Evolutionary conservation across 1,284 basidiomycete genomes (phyloP).

Genomic region (Retiboletus fuscus): DNA sequence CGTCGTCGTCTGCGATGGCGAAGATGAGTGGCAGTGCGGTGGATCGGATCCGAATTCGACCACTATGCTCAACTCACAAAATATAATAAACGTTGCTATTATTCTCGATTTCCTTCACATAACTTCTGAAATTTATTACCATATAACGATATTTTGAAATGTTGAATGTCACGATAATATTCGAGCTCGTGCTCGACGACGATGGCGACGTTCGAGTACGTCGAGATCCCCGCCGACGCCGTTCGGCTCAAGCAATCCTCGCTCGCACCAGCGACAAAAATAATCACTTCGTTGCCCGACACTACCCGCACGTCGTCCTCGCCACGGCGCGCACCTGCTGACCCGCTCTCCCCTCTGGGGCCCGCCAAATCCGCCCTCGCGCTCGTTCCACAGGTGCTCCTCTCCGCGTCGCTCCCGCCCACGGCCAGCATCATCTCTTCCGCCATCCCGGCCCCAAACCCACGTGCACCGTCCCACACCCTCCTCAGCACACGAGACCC

Average conservation of each 20-base stretch:
- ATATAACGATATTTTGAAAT: no score
- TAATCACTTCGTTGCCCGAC: slow-evolving; percentile 60
- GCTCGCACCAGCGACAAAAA: slow-evolving; percentile 57
- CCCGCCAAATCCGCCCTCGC: slow-evolving; percentile 41
- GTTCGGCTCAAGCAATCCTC: slow-evolving; percentile 53
- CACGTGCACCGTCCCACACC: slow-evolving; percentile 35
- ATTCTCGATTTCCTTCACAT: no score
- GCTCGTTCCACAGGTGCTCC: slow-evolving; percentile 46
- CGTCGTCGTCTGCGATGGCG: no score
- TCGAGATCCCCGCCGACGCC: slow-evolving; percentile 62
- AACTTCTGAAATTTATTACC: no score
- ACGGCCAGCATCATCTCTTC: slow-evolving; percentile 29
- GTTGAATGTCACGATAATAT: no score
- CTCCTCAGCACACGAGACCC: slow-evolving; percentile 68
- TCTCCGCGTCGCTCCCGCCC: slow-evolving; percentile 33
- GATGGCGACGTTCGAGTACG: slow-evolving; percentile 65
- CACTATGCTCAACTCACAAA: background rate
- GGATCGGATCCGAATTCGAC: background rate
- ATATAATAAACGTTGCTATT: background rate
- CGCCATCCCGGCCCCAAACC: slow-evolving; percentile 40
- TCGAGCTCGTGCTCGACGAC: slow-evolving; percentile 15
- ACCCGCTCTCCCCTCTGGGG: slow-evolving; percentile 36
- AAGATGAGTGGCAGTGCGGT: no score
- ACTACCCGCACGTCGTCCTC: slow-evolving; percentile 18
- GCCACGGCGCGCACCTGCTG: slow-evolving; percentile 15